Conservation (phyloP, 139 green algal species). For the Pycnococcus provasolii region DNA sequence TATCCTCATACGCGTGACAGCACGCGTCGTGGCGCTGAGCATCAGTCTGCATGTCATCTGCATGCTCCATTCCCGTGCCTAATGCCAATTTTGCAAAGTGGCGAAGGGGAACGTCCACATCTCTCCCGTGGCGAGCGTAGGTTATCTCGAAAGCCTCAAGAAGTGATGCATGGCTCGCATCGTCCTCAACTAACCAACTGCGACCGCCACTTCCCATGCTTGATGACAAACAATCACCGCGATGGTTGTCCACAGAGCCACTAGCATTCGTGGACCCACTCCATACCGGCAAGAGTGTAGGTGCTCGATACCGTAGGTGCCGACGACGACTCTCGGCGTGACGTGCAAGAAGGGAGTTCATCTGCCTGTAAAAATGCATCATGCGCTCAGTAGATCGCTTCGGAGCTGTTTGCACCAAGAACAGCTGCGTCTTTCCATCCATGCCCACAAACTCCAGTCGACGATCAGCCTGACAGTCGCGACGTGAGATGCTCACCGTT, state of each 20-base stretch:
- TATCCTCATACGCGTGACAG: no score
- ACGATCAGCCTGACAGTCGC: constrained; percentile 60
- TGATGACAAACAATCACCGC: no score
- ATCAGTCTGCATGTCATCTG: no score
- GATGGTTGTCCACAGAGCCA: no score
- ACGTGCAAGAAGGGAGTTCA: constrained; percentile 75
- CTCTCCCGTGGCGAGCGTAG: constrained; percentile 75
- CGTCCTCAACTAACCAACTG: constrained; percentile 63
- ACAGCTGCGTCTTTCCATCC: constrained; percentile 64
- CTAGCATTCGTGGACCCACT: no score
- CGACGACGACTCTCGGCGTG: constrained; percentile 56
- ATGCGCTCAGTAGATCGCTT: constrained; percentile 57
- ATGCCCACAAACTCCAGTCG: constrained; percentile 67
- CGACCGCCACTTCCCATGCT: no score
- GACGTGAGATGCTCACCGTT: constrained; percentile 26
- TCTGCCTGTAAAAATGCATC: constrained; percentile 48
- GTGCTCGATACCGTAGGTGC: constrained; percentile 60
- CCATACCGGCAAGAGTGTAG: constrained; percentile 72
- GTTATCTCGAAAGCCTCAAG: constrained; percentile 86
- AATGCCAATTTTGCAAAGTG: constrained; percentile 46
- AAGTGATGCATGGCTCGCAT: constrained; percentile 63
- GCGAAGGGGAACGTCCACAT: constrained; percentile 75
- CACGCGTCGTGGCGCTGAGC: no score
- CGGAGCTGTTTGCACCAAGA: constrained; percentile 70
- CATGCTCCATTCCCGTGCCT: no score